Base-by-base conservation (phyloP, 2,329 filamentous ascomycete species). In the Biscogniauxia mediterranea region DNA sequence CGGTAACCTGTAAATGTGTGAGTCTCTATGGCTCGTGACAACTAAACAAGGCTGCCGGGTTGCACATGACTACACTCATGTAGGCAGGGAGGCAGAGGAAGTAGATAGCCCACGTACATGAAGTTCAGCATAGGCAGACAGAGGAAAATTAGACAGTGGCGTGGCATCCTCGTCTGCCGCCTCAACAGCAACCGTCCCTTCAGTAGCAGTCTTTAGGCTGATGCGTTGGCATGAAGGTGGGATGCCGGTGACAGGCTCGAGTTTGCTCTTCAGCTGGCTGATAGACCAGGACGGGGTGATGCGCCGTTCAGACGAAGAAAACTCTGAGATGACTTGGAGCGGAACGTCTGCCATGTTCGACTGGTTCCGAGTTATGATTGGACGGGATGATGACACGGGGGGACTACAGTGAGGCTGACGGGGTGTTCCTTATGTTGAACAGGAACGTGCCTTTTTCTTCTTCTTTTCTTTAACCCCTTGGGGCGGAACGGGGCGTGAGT, bases 221-320 rank as follows among this genome's bases (percentile, higher is more conserved):
- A 99, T 83, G 64, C 82, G 86, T 76, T 98, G 95, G 62, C 84
- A 87, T 28, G 84, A 84, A 11, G 93, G 91, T 17, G 95, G 94
- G 46, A 98, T 88, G 64, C 95, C 95, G 1, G 94, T 98, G 77
- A 98, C 89, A 64, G 92, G 90, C 77, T 98, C 94, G 56, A 99
- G 87, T 76, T 95, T 96, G 57, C 83, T 79, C 79, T 94, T 97
- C 70, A 98, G 84, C 70, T 92, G 88, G 59, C 84, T 82, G 73
- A 99, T 89, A 64, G 89, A 89, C 95, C 95, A 99, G 68, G 93
- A 89, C 15, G 94, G 94, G 25, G 92, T 94, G 75, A 98, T 88
- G 68, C 95, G 91, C 64, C 94, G 90, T 79, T 99, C 95, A 56
- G 92, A 93, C 55, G 89, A 86, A 54, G 90, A 83, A 76, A 89